These are phyloP conservation scores for Mycena rebaudengoi DNA, from an alignment of 768 basidiomycete genomes.

Conservation along the genomic window DNA sequence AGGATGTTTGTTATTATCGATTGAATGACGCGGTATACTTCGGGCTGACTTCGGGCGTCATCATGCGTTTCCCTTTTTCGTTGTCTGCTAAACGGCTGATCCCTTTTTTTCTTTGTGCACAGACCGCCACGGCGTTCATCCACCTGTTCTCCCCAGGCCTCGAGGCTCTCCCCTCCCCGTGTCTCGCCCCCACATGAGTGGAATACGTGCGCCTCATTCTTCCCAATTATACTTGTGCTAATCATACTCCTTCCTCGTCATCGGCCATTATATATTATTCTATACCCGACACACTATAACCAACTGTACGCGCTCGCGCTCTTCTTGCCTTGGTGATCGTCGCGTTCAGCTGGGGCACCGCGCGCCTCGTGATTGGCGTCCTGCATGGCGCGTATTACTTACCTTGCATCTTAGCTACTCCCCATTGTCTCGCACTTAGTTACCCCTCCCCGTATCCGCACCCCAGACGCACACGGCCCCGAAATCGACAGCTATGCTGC, in stretches of 20 bases:
- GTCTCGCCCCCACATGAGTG: constrained; percentile 75
- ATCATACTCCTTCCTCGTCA: too few relatives aligned
- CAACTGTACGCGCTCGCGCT: constrained; percentile 87
- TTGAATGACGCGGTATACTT: too few relatives aligned
- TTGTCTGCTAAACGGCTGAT: too few relatives aligned
- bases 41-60: too few relatives aligned
- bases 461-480: constrained; percentile 1
- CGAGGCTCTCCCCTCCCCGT: constrained; percentile 72
- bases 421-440: too few relatives aligned
- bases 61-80: constrained; percentile 55
- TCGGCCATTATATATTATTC: too few relatives aligned
- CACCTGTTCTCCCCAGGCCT: constrained; percentile 82
- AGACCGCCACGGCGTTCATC: constrained; percentile 92
- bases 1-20: too few relatives aligned
- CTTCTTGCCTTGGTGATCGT: constrained; percentile 84
- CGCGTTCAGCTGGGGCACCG: constrained; percentile 87
- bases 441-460: background rate
- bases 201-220: constrained; percentile 65
- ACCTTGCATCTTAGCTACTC: background rate
- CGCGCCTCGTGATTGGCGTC: constrained; percentile 73
- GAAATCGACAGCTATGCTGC: background rate
- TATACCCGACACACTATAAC: constrained; percentile 1
- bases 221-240: background rate
- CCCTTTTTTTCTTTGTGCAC: too few relatives aligned
- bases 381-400: constrained; percentile 61